Conservation (phyloP, 2,329 filamentous ascomycete species). For the Trichoderma arundinaceum region DNA sequence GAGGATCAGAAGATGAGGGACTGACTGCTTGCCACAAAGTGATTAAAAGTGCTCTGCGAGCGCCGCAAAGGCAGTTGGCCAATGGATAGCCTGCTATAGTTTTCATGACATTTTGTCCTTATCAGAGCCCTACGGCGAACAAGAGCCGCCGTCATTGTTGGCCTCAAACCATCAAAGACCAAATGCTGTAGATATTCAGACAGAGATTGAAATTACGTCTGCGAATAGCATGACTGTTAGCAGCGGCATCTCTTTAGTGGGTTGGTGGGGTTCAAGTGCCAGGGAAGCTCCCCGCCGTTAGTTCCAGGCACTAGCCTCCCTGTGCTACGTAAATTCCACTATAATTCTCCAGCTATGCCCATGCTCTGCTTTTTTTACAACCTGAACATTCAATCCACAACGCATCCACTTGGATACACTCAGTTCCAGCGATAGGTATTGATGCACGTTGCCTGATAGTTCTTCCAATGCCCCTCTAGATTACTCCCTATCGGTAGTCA, state of each 20-base stretch:
- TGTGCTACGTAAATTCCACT: constrained; percentile 34
- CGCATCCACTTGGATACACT: background rate
- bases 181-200: background rate
- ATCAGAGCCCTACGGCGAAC: constrained; percentile 36
- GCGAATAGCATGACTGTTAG: constrained; percentile 15
- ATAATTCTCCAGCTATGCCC: constrained; percentile 30
- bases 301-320: constrained; percentile 25
- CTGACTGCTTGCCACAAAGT: constrained; percentile 46
- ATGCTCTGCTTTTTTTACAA: constrained; percentile 1
- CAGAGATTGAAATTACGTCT: background rate
- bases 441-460: too few species aligned
- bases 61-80: constrained; percentile 37
- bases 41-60: constrained; percentile 44
- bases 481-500: background rate
- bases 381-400: background rate
- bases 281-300: constrained; percentile 26
- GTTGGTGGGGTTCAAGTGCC: constrained; percentile 24
- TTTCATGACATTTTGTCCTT: constrained; percentile 18
- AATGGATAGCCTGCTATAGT: constrained; percentile 8
- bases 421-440: background rate
- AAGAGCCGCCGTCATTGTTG: constrained; percentile 44
- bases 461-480: background rate
- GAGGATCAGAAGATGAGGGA: background rate
- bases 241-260: constrained; percentile 16
- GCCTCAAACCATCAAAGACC: constrained; percentile 36